A percentile compares a stretch with the other conserved stretches of the same genome.
Evolutionary conservation across 1,139 yeast genomes (phyloP).

Genomic region (Saccharomyces hybrid): DNA sequence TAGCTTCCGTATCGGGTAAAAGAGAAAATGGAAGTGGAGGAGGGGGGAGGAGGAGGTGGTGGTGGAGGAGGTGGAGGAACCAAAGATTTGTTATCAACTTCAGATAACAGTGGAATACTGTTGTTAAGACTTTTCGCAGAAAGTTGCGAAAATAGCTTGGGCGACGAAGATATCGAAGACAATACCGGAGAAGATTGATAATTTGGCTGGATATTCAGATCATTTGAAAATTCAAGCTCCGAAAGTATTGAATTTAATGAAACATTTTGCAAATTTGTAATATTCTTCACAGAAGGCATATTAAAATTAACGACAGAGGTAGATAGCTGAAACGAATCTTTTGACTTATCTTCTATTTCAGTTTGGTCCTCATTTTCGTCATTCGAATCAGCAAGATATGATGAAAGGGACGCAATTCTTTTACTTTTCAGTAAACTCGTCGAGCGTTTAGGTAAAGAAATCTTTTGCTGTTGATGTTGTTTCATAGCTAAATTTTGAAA

Average conservation of each 20-base stretch:
- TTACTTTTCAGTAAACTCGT: constrained; percentile 11
- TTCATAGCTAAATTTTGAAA: background rate
- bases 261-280: background rate
- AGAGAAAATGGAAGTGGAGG: constrained; percentile 34
- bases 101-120: background rate
- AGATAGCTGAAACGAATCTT: constrained; percentile 1
- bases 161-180: background rate
- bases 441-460: background rate
- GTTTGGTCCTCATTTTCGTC: background rate
- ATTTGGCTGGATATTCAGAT: background rate
- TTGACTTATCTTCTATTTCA: background rate
- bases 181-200: background rate
- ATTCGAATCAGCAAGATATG: constrained; percentile 3
- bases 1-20: constrained; percentile 19
- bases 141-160: background rate
- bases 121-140: background rate
- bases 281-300: constrained; percentile 1
- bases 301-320: background rate
- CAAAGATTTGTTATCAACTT: background rate
- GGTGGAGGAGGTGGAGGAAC: constrained; percentile 12
- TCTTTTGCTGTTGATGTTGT: background rate
- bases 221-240: background rate
- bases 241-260: background rate
- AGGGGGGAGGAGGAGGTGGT: constrained; percentile 30
- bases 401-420: constrained; percentile 11